Evolutionary conservation across 2,329 filamentous ascomycete species (phyloP).

Genomic region (Clarireedia monteithiana): DNA sequence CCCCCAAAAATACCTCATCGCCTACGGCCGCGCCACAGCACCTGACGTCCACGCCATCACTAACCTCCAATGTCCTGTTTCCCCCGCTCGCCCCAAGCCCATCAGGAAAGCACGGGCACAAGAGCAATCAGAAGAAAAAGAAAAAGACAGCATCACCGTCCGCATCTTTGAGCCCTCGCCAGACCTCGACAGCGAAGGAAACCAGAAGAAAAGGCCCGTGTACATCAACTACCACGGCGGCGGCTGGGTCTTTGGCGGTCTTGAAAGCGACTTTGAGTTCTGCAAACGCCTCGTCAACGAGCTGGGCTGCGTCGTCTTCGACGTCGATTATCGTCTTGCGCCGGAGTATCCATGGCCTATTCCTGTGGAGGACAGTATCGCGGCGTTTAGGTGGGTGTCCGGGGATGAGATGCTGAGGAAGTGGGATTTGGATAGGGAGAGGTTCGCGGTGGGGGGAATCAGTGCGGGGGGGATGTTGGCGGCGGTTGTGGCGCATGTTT

Average conservation of each 20-base stretch:
- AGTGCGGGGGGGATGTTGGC: constrained; percentile 17
- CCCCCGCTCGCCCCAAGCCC: constrained; percentile 23
- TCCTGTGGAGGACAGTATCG: constrained; percentile 37
- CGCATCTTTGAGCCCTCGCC: constrained; percentile 33
- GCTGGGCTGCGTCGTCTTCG: constrained; percentile 34
- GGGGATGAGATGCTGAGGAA: constrained; percentile 15
- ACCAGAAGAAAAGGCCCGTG: constrained; percentile 24
- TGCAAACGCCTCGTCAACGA: constrained; percentile 35
- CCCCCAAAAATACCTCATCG: constrained; percentile 30
- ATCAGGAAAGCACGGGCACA: too few species aligned
- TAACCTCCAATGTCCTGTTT: constrained; percentile 30
- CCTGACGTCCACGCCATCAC: constrained; percentile 32
- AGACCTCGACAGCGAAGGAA: constrained; percentile 20
- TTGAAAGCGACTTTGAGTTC: constrained; percentile 32
- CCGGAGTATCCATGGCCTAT: constrained; percentile 39
- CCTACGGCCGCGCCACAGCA: constrained; percentile 32
- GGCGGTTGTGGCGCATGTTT: constrained; percentile 15
- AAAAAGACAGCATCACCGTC: not conserved
- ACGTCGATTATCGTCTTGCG: constrained; percentile 37
- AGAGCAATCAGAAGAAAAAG: not conserved
- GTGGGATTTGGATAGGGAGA: constrained; percentile 13
- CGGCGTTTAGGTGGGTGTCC: constrained; percentile 35
- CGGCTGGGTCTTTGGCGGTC: constrained; percentile 35
- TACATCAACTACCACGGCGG: constrained; percentile 32
- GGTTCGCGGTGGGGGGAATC: constrained; percentile 16